Base-by-base conservation (phyloP, 139 green algal genomes). In the Choricystis sp. region DNA sequence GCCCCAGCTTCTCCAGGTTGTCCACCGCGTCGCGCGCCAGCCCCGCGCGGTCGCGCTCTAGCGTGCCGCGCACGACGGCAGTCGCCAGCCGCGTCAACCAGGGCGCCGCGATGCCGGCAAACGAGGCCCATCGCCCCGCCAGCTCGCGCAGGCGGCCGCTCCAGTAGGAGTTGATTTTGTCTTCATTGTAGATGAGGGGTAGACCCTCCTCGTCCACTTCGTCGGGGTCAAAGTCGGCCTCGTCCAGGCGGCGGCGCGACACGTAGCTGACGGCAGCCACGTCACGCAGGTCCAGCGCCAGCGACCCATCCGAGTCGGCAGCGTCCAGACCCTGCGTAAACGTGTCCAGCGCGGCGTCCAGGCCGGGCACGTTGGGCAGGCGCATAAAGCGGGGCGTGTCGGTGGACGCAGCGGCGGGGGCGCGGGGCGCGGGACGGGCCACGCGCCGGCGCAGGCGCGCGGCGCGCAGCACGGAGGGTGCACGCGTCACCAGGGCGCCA, bases 1-100 rank as follows among this genome's bases (percentile, higher is more conserved):
- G 90, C 0, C 91, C 91, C 59, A 97, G 78, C 40, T 74, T 69
- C 74, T 86, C 79, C 56, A 91, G 26, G 65, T 91, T 89, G 61
- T 80, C 48, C 9, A 89, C 84, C 25, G 84, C 84, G 27, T 88
- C 79, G 0, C 70, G 56, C 1, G 84, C 82, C 60, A 91, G 74
- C 22, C 66, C 60, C 4, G 55, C 74, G 59, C 86, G 79, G 40
- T 52, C 19, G 25, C 23, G 1, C 1, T 25, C n/a, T 9, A 89
- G 65, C 24, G 70, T 75, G 16, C 81, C 79, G 19, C 62, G 64
- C 16, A 91, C 64, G 21, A 83, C 69, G 0, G 77, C 79, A 40
- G 87, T 88, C 24, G 81, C 84, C 49, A 91, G 72, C 66, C 74
- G 78, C 25, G 81, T 85, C 3, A 91, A 71, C 82, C 82, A 91